These are phyloP conservation scores for Bocquillonia castaneifolia DNA, from an alignment of 441 rosid species.

Conservation along the genomic window DNA sequence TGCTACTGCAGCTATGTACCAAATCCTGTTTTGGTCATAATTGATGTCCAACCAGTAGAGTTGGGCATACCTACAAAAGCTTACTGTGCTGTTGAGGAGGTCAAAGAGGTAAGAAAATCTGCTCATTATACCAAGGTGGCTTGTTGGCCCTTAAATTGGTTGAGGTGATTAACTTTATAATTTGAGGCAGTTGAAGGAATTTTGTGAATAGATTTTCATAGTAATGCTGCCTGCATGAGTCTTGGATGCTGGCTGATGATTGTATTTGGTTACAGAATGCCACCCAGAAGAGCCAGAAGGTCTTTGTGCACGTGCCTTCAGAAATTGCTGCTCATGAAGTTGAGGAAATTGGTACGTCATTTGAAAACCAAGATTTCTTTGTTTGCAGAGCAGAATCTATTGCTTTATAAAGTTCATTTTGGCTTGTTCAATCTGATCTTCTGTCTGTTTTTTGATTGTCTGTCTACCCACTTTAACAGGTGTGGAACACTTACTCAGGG, in stretches of 20 bases:
- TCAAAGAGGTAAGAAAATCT: conserved; percentile 56
- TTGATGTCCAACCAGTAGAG: conserved; percentile 80
- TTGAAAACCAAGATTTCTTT: conserved; percentile 7
- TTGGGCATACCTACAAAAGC: conserved; percentile 83
- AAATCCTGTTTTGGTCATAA: conserved; percentile 77
- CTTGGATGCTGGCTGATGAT: neutral
- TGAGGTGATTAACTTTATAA: neutral
- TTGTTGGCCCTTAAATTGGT: neutral
- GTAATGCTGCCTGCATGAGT: neutral
- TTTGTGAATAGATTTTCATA: neutral
- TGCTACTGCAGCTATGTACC: conserved; percentile 60
- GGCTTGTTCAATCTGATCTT: neutral
- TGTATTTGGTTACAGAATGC: conserved; percentile 53
- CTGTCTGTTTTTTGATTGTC: conserved; percentile 3
- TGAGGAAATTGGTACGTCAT: conserved; percentile 70
- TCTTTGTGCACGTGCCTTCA: conserved; percentile 77
- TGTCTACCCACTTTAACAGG: conserved; percentile 34
- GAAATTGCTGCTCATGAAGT: conserved; percentile 90
- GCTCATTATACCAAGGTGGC: neutral
- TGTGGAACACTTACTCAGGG: conserved; percentile 82
- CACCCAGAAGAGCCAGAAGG: conserved; percentile 90
- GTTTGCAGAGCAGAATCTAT: neutral
- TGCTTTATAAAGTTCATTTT: neutral
- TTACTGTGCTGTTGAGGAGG: conserved; percentile 81
- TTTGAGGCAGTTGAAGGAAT: neutral